These are phyloP conservation scores for Fusarium penzigii DNA, from an alignment of 2,329 filamentous ascomycete species.

Conservation along the genomic window DNA sequence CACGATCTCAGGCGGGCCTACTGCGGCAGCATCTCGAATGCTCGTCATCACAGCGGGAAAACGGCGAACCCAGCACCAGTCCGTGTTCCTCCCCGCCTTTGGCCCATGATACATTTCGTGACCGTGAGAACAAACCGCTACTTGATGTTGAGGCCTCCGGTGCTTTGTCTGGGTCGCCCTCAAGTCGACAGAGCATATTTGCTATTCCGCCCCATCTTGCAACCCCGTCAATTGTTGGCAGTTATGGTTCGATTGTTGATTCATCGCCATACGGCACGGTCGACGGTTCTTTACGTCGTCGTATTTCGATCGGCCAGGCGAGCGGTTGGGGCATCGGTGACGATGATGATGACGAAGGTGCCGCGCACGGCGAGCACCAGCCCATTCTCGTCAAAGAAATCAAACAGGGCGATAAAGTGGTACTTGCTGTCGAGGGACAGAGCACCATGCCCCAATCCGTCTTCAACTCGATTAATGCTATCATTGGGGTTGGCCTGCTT, in stretches of 20 bases:
- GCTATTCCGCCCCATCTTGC: conserved; percentile 61
- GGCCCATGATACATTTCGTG: conserved; percentile 32
- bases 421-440: conserved; percentile 84
- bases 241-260: conserved; percentile 60
- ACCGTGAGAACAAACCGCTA: conserved; percentile 51
- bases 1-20: conserved; percentile 43
- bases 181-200: conserved; percentile 50
- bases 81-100: conserved; percentile 15
- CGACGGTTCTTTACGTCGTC: conserved; percentile 36
- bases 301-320: conserved; percentile 49
- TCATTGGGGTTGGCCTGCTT: conserved; percentile 87
- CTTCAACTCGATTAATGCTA: conserved; percentile 93
- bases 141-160: conserved; percentile 45
- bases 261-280: conserved; percentile 54
- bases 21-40: conserved; percentile 55
- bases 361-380: conserved; percentile 60
- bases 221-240: conserved; percentile 70
- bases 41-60: conserved; percentile 25
- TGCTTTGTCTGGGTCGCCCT: conserved; percentile 32
- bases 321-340: conserved; percentile 38
- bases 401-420: conserved; percentile 82
- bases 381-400: conserved; percentile 87
- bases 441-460: conserved; percentile 95
- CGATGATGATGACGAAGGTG: conserved; percentile 29
- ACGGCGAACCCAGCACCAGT: conserved; percentile 26